These are phyloP conservation scores for Verticillium klebahnii DNA, from an alignment of 2,329 filamentous ascomycete genomes.

Conservation along the genomic window DNA sequence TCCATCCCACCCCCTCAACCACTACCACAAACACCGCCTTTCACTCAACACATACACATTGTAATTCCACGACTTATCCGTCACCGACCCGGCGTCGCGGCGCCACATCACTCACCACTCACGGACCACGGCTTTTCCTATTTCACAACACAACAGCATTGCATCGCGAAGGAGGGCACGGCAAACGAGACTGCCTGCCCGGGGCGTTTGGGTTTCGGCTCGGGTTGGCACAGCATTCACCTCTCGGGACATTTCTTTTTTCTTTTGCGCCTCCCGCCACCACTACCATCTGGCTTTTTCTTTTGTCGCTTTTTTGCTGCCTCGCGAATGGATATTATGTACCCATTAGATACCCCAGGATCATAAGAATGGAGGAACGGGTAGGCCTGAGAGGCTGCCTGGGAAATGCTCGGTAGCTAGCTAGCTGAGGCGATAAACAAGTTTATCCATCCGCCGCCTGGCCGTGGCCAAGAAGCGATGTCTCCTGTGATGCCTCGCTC, in stretches of 20 bases:
- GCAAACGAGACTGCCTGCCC: background rate
- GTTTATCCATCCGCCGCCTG: background rate
- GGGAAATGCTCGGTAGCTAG: background rate
- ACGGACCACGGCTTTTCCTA: conserved; percentile 6
- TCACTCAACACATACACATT: background rate
- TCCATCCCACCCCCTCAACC: background rate
- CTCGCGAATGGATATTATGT: background rate
- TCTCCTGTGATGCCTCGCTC: no score
- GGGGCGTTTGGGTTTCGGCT: background rate
- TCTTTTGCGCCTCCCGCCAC: background rate
- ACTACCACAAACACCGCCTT: background rate
- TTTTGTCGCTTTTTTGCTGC: background rate
- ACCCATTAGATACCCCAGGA: background rate
- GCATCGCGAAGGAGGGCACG: conserved; percentile 5
- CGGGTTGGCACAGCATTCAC: conserved; percentile 2
- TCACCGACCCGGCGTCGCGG: conserved; percentile 8
- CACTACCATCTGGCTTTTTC: background rate
- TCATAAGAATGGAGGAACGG: background rate
- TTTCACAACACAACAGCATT: conserved; percentile 3
- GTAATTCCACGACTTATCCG: background rate
- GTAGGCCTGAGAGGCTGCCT: background rate
- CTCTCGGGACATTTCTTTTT: background rate
- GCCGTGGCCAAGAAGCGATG: no score
- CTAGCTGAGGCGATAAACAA: background rate
- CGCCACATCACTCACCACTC: conserved; percentile 13